Base-by-base conservation (phyloP, 140 eudicot species). In the Senecio squalidus region DNA sequence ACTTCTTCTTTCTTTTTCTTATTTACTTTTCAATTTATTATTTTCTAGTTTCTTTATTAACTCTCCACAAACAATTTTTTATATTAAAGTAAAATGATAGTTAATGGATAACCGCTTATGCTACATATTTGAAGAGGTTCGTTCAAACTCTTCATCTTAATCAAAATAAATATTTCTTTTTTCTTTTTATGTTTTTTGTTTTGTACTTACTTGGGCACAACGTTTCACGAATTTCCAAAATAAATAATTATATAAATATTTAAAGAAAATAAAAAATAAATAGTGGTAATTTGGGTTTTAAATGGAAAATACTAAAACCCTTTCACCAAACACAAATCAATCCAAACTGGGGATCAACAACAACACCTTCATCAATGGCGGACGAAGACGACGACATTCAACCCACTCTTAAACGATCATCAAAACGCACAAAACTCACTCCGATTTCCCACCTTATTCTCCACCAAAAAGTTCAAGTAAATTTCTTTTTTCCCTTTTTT, bases 161-260 rank as follows among this genome's bases (percentile, higher is more conserved):
- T n/a, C 23, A 25, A 2, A 51, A n/a, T 16, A 24, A n/a, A 39
- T 20, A 46, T 28, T 9, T 46, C 0, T 1, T 18, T 51, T 56
- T 56, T 8, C 11, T 23, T 14, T 40, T 29, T 2, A n/a, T n/a
- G n/a, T 2, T 21, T 52, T 17, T 21, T 3, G 0, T 25, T 47
- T 17, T 69, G 17, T n/a, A 6, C 72, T 71, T 72, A 72, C 77
- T 72, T 72, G 68, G 72, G 67, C 72, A 72, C 72, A 64, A 72
- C 77, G 77, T 72, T 72, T 72, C 61, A 60, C 26, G 5, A 38
- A 45, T 23, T 39, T 60, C 54, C 6, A 20, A 13, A 52, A 47
- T 55, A 18, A 62, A 9, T 72, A 55, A 56, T 39, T 1, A 39
- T 15, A 14, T 28, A 14, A 53, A n/a, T 52, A 27, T 13, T 15